These are phyloP conservation scores for Helicostylum pulchrum DNA, from an alignment of 192 early-diverging fungal genomes.

Conservation along the genomic window DNA sequence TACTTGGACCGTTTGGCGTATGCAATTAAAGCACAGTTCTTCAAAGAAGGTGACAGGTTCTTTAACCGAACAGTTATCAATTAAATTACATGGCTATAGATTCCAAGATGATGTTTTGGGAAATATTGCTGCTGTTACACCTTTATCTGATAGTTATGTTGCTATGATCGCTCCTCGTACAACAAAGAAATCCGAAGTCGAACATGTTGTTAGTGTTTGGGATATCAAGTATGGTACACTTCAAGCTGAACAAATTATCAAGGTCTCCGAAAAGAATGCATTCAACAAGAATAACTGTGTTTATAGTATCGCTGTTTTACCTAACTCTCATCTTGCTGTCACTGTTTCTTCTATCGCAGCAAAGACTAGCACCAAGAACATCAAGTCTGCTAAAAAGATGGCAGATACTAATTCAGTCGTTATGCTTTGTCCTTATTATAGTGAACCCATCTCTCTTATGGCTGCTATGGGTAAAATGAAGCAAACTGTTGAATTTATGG, in stretches of 20 bases:
- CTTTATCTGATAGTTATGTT: conserved; percentile 45
- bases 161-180: conserved; percentile 35
- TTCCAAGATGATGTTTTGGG: conserved; percentile 12
- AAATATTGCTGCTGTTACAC: conserved; percentile 17
- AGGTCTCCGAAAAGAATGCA: conserved; percentile 3
- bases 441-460: conserved; percentile 49
- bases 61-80: conserved; percentile 9
- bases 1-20: conserved; percentile 28
- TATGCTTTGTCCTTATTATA: conserved; percentile 43
- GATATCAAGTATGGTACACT: conserved; percentile 51
- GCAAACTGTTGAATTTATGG: conserved; percentile 32
- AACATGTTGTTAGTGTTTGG: conserved; percentile 49
- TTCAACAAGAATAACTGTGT: background rate
- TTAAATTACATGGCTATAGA: conserved; percentile 16
- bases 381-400: conserved; percentile 2
- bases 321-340: conserved; percentile 41
- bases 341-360: conserved; percentile 31
- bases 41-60: conserved; percentile 25
- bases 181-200: conserved; percentile 25
- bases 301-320: conserved; percentile 32
- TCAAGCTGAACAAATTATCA: conserved; percentile 37
- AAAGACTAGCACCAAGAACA: conserved; percentile 19
- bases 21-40: conserved; percentile 24
- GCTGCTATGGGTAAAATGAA: conserved; percentile 52
- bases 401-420: conserved; percentile 33